A percentile compares a stretch with the other conserved stretches of the same genome.
phyloP scores from a whole-genome alignment of 1,139 yeast genomes.

The Blastobotrys raffinosifermentans region DNA sequence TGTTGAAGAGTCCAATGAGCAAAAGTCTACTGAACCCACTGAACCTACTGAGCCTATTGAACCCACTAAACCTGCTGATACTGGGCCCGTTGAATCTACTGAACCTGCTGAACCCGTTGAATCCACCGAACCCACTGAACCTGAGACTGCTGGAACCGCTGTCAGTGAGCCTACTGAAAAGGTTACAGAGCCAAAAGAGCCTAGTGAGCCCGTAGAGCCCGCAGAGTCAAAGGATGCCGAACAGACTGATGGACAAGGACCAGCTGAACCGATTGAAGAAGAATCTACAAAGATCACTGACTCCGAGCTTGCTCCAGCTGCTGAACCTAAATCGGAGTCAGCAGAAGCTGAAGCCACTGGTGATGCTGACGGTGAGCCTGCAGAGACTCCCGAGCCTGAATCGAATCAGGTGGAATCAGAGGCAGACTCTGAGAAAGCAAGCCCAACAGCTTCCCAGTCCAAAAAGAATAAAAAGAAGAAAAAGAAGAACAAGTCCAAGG shows the following conservation, averaged over 20 bases:
- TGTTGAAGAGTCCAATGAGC: too few relatives aligned
- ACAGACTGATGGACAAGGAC: slow-evolving; percentile 1
- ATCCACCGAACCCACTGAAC: slow-evolving; percentile 9
- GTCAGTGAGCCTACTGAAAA: slow-evolving; percentile 12
- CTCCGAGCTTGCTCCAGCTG: too few relatives aligned
- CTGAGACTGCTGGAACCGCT: too few relatives aligned
- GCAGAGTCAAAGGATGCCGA: slow-evolving; percentile 10
- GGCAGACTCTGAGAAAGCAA: slow-evolving; percentile 4
- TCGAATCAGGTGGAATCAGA: slow-evolving; percentile 9
- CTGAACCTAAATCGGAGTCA: too few relatives aligned
- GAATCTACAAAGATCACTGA: too few relatives aligned
- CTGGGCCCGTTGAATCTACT: too few relatives aligned
- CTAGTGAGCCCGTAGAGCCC: slow-evolving; percentile 2
- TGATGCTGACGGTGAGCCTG: not conserved
- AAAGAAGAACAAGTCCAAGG: slow-evolving; percentile 28
- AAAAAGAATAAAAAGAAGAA: slow-evolving; percentile 28
- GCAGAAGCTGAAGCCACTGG: not conserved
- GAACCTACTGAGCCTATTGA: too few relatives aligned
- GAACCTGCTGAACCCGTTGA: slow-evolving; percentile 7
- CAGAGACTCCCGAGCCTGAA: not conserved
- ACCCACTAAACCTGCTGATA: too few relatives aligned
- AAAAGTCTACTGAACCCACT: too few relatives aligned
- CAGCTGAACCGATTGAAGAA: slow-evolving; percentile 1
- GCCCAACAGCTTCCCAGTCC: slow-evolving; percentile 10
- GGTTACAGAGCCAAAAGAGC: slow-evolving; percentile 13